A percentile compares a stretch with the other conserved stretches of the same genome.
Conservation (phyloP, 2,329 filamentous ascomycete genomes). For the Aspergillus quadrilineatus region DNA sequence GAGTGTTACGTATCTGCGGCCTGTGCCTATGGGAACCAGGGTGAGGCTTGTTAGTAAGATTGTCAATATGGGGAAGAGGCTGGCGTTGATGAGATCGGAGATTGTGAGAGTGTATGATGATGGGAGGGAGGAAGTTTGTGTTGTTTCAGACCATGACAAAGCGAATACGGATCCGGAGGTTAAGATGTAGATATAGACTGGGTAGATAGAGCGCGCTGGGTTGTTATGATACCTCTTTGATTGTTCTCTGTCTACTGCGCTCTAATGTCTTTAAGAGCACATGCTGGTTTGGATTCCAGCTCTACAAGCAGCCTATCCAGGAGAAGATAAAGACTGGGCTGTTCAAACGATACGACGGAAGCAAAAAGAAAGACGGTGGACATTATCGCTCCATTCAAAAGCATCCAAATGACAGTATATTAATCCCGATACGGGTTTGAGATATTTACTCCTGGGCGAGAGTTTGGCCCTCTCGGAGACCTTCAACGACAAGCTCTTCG, state of each 20-base stretch:
- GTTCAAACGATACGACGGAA: conserved; percentile 20
- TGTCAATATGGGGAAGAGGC: conserved; percentile 56
- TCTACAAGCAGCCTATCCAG: not conserved
- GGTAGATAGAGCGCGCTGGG: not conserved
- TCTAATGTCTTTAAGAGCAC: not conserved
- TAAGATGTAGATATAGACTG: conserved; percentile 2
- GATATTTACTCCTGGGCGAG: conserved; percentile 39
- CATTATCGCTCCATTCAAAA: conserved; percentile 30
- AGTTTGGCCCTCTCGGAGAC: conserved; percentile 68
- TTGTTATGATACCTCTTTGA: not conserved
- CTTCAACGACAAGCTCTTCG: conserved; percentile 84
- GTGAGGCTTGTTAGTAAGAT: conserved; percentile 59
- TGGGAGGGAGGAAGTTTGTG: conserved; percentile 48
- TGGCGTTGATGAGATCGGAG: conserved; percentile 55
- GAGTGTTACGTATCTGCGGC: conserved; percentile 66
- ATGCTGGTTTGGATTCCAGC: not conserved
- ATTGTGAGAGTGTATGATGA: conserved; percentile 53
- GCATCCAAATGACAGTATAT: conserved; percentile 31
- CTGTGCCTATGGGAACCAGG: conserved; percentile 54
- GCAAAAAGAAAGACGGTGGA: conserved; percentile 23
- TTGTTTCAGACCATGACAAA: conserved; percentile 65
- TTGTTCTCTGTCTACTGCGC: not conserved
- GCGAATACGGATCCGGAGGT: conserved; percentile 56
- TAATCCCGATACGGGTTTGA: conserved; percentile 14
- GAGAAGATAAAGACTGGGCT: conserved; percentile 6